phyloP scores from a whole-genome alignment of 164 flowering plant genomes.

The Liquidambar formosana region DNA sequence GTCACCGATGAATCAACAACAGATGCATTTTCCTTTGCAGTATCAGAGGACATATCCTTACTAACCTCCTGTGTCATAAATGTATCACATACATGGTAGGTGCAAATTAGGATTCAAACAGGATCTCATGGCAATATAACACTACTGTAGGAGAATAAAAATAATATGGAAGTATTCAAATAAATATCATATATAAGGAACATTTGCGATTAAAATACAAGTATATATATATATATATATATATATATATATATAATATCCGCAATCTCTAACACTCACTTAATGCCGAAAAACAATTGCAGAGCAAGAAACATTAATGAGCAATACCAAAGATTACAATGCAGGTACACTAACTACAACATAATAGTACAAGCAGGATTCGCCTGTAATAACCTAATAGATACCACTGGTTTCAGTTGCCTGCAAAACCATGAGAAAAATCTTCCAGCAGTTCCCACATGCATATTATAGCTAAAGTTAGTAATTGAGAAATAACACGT shows the following conservation, averaged over 20 bases:
- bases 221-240: too few relatives aligned
- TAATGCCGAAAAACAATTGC: background rate
- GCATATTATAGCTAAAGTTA: background rate
- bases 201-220: too few relatives aligned
- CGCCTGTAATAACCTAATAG: background rate
- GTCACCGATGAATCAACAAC: slow-evolving; percentile 66
- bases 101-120: background rate
- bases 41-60: slow-evolving; percentile 56
- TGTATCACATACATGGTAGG: background rate
- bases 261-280: background rate
- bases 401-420: background rate
- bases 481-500: background rate
- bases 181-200: background rate
- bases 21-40: slow-evolving; percentile 61
- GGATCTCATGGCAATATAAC: background rate
- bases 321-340: background rate
- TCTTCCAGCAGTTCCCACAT: background rate
- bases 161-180: background rate
- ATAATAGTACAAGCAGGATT: background rate
- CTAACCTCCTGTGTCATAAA: slow-evolving; percentile 18
- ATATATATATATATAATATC: too few relatives aligned
- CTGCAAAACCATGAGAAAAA: background rate
- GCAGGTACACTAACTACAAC: background rate
- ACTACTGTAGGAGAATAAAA: background rate
- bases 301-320: background rate